Base-by-base conservation (phyloP, 495 filamentous ascomycete species). In the Penicillium subrubescens region DNA sequence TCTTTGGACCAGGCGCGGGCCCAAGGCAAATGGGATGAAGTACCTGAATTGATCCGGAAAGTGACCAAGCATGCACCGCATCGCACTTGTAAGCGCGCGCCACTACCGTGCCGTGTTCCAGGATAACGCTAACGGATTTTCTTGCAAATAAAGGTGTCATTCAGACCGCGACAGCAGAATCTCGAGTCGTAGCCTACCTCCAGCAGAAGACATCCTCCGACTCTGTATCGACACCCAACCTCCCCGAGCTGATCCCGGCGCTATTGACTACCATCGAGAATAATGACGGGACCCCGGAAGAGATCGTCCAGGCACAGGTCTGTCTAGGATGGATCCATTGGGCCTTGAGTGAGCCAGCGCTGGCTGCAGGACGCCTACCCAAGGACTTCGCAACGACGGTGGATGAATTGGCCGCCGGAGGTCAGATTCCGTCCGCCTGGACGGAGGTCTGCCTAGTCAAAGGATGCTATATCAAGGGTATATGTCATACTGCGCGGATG, bases 51-150 rank as follows among this genome's bases (percentile, higher is more conserved):
- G 63, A 87, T 91, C 67, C 86, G 93, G 67, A 98, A 99, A 78
- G 86, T 97, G 63, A 90, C 87, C 69, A 97, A 98, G 71, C 94
- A 98, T 85, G 92, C 93, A 63, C 90, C 93, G 51, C 88, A 94
- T 35, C 88, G 90, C 70, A 85, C 84, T 73, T 97, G 95, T 97
- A 88, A 62, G 68, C 64, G 23, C 17, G 37, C 64, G 31, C 39
- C 59, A 43, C 14, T 44, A 29, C 56, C 27, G 56, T 41, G 62
- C 64, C 56, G 57, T 53, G 60, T 63, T 19, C 44, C 53, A 51
- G 33, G 53, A 61, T 68, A 33, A 43, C 21, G 46, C 66, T 69
- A 71, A 74, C 48, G 39, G 27, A 37, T 57, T 27, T 27, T 57
- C 46, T 62, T 50, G 53, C 61, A 54, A 60, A 44, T 21, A 37